Base-by-base conservation (phyloP, 1,139 yeast genomes). In the Nakaseomyces uthaithaninus region DNA sequence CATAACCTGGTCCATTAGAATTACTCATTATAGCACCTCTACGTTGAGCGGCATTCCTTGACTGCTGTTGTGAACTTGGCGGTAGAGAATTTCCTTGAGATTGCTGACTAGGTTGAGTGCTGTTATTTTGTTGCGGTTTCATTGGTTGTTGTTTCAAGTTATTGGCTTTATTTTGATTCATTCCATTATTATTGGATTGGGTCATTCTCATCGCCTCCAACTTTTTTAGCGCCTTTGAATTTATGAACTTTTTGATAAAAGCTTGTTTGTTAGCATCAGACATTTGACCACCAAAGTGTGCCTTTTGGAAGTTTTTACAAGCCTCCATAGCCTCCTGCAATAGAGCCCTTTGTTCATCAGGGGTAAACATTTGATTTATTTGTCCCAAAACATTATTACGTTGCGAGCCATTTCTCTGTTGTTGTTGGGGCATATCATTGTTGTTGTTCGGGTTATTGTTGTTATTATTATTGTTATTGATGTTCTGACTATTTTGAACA, bases 151-250 rank as follows among this genome's bases (percentile, higher is more conserved):
- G 41, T 19, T 23, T n/a, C n/a, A n/a, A 37, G 24, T 42, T 38
- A 16, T 36, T 27, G 16, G 39, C 44, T 20, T 31, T 31, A 12
- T 19, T 31, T 18, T 17, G 23, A 10, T 30, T 27, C 9, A 11
- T 6, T 9, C 11, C 18, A 30, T 41, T 46, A 12, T 43, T 45
- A n/a, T 43, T 47, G 41, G 41, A 45, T 40, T 55, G 60, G n/a
- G 54, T 47, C 45, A 51, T 44, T 42, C 60, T 45, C 28, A 56
- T 49, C 20, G 52, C 49, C 38, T 59, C 64, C 28, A 59, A 49
- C 45, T 65, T 67, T 42, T 63, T 66, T 37, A 67, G 58, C 33
- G 67, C 69, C 41, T 62, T 62, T 42, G 63, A 68, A 42, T 67
- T 68, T 35, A 60, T 59, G 44, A 57, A 60, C 36, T 59, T 60